Conservation (phyloP, 345 rosid genomes). For the Adansonia digitata region DNA sequence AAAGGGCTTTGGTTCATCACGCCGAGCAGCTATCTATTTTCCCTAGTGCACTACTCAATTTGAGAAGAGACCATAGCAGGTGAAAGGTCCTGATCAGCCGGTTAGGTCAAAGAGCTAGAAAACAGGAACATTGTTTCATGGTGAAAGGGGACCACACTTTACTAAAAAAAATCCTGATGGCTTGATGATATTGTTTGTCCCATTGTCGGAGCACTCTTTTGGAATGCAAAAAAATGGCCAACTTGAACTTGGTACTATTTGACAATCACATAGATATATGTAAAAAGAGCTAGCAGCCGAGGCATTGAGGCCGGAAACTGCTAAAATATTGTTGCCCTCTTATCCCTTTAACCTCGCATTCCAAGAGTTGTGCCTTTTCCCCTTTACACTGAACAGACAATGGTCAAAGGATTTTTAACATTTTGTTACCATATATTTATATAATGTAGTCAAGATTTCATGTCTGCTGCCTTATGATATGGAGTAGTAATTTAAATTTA, state of each 20-base stretch:
- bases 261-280: neutral
- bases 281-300: neutral
- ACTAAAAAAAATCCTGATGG: constrained; percentile 13
- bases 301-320: constrained; percentile 5
- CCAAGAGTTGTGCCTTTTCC: constrained; percentile 7
- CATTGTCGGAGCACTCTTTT: constrained; percentile 23
- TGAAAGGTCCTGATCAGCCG: constrained; percentile 1
- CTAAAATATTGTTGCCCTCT: constrained; percentile 4
- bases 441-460: neutral
- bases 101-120: constrained; percentile 24
- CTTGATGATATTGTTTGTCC: constrained; percentile 32
- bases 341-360: constrained; percentile 18
- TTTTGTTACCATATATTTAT: neutral
- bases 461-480: no score
- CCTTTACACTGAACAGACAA: neutral
- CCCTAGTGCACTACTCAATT: neutral
- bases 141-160: constrained; percentile 30
- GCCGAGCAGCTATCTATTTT: neutral
- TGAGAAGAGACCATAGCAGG: neutral
- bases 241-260: neutral
- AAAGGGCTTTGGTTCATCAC: neutral
- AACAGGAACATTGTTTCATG: constrained; percentile 20
- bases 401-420: neutral
- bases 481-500: no score
- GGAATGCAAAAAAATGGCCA: neutral